Percentiles rank a stretch among this genome's conserved stretches.
Evolutionary conservation across 176 grass and related monocot genomes (phyloP).

Genomic region (Avena atlantica): DNA sequence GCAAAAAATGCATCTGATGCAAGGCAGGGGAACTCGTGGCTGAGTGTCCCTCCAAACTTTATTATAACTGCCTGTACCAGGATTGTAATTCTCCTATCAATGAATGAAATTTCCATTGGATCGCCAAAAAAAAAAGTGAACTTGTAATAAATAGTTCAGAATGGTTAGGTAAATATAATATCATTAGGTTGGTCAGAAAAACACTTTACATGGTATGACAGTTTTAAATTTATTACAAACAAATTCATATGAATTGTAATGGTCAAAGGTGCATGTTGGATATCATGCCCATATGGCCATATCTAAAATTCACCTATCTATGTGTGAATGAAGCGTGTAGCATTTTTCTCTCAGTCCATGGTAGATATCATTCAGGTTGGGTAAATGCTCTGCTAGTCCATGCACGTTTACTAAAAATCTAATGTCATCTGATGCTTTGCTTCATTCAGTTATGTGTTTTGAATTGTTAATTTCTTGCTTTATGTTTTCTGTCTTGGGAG

Average conservation of each 20-base stretch:
- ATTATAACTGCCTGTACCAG: too few relatives aligned
- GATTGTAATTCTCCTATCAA: too few relatives aligned
- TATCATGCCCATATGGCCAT: neutral
- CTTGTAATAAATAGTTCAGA: neutral
- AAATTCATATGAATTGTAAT: neutral
- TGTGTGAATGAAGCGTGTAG: neutral
- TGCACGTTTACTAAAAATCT: neutral
- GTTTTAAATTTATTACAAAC: neutral
- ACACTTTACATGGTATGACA: neutral
- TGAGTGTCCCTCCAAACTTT: too few relatives aligned
- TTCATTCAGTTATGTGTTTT: conserved; percentile 1
- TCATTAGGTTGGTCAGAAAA: neutral
- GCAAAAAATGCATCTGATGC: too few relatives aligned
- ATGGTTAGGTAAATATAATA: neutral
- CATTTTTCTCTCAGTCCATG: conserved; percentile 12
- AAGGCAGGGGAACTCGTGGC: too few relatives aligned
- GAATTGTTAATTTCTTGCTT: neutral
- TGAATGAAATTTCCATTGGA: too few relatives aligned
- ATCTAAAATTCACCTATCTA: neutral
- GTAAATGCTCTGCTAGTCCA: neutral
- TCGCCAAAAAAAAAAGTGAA: too few relatives aligned
- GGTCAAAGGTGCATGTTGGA: neutral
- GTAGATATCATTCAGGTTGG: neutral
- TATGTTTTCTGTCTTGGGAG: neutral
- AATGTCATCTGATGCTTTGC: neutral